phyloP scores from a whole-genome alignment of 371 early-diverging fungal species.

The Capillidium heterosporum region DNA sequence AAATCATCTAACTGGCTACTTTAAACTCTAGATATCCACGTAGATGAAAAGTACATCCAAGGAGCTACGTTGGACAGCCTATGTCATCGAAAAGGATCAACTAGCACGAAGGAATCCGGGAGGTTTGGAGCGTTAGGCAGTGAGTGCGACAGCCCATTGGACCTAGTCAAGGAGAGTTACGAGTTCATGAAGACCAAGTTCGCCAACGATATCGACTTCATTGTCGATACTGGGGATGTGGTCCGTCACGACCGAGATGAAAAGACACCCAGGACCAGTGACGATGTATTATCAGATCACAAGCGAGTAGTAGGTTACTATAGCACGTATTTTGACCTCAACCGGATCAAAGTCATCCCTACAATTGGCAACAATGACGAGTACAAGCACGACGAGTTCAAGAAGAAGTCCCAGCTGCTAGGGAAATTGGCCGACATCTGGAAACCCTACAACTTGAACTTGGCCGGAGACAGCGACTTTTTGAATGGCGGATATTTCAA shows the following conservation, averaged over 20 bases:
- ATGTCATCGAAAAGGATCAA: background rate
- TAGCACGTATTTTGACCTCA: conserved; percentile 12
- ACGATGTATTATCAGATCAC: conserved; percentile 16
- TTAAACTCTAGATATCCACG: conserved; percentile 1
- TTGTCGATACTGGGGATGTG: conserved; percentile 27
- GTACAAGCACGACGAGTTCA: conserved; percentile 14
- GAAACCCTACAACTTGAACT: background rate
- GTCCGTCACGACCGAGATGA: conserved; percentile 23
- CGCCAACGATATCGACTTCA: conserved; percentile 17
- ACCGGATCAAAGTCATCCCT: conserved; percentile 15
- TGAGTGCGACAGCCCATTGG: background rate
- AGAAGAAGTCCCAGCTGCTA: background rate
- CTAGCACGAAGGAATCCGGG: background rate
- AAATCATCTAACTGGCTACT: background rate
- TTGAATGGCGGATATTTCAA: conserved; percentile 8
- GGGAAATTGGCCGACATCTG: background rate
- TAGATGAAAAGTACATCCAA: background rate
- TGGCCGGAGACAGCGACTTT: background rate
- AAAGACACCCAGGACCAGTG: conserved; percentile 9
- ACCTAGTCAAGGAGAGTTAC: background rate
- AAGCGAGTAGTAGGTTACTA: conserved; percentile 13
- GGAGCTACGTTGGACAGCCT: background rate
- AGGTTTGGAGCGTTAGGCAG: background rate
- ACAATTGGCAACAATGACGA: conserved; percentile 26
- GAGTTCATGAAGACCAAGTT: background rate